Evolutionary conservation across 2,329 filamentous ascomycete genomes (phyloP).

Genomic region (Helicocarpus griseus): DNA sequence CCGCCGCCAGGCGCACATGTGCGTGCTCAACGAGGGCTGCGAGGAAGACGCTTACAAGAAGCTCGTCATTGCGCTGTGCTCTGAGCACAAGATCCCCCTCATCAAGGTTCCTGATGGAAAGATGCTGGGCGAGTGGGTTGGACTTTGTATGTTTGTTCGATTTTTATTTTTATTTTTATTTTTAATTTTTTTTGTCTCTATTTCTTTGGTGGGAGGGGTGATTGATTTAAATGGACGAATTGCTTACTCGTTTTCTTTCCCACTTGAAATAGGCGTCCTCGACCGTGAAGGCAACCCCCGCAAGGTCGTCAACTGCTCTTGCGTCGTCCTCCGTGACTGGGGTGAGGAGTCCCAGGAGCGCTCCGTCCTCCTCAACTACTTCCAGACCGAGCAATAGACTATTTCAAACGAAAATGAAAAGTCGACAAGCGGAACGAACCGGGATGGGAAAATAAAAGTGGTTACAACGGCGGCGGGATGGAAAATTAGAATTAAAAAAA

Average conservation of each 20-base stretch:
- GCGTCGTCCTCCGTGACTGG: constrained; percentile 99
- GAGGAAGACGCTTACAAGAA: constrained; percentile 99
- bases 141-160: constrained; percentile 79
- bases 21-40: constrained; percentile 98
- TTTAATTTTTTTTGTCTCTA: background rate
- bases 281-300: constrained; percentile 98
- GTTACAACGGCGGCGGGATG: too few species aligned
- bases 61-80: constrained; percentile 96
- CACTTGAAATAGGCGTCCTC: constrained; percentile 70
- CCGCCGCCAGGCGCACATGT: constrained; percentile 98
- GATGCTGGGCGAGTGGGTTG: constrained; percentile 99
- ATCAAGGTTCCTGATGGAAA: constrained; percentile 99
- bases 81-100: constrained; percentile 98
- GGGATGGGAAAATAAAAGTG: background rate
- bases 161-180: constrained; percentile 6
- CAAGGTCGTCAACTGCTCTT: constrained; percentile 99
- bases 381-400: constrained; percentile 65
- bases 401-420: background rate
- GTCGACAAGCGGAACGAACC: background rate
- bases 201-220: too few species aligned
- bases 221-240: too few species aligned
- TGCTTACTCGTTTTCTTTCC: constrained; percentile 1
- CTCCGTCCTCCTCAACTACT: constrained; percentile 99
- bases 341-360: constrained; percentile 99
- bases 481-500: background rate